Evolutionary conservation across 2,329 filamentous ascomycete genomes (phyloP).

Genomic region (Diplodia mutila): DNA sequence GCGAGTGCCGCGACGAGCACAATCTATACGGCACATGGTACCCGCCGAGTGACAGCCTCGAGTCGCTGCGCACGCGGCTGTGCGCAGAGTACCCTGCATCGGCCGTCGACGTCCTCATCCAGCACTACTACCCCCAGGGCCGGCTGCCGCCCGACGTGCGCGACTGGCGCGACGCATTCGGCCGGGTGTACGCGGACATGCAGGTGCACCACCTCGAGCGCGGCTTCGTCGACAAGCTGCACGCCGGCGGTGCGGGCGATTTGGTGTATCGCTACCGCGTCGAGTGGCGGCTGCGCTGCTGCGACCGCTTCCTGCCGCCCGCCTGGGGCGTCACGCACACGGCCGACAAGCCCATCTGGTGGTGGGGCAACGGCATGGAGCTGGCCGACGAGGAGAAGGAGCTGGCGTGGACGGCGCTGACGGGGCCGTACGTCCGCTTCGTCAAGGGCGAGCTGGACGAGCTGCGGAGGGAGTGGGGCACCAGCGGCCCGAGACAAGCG

Average conservation of each 20-base stretch:
- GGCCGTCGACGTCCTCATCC: conserved; percentile 50
- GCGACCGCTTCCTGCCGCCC: conserved; percentile 47
- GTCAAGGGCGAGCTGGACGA: conserved; percentile 44
- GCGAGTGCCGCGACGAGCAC: conserved; percentile 60
- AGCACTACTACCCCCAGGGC: conserved; percentile 44
- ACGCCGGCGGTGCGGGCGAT: conserved; percentile 44
- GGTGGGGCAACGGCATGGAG: conserved; percentile 52
- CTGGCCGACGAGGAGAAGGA: conserved; percentile 51
- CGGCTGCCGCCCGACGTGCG: conserved; percentile 45
- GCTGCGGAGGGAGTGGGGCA: conserved; percentile 41
- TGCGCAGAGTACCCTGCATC: conserved; percentile 56
- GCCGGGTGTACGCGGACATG: conserved; percentile 59
- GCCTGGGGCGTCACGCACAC: conserved; percentile 60
- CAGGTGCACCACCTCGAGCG: conserved; percentile 59
- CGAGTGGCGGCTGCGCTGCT: conserved; percentile 56
- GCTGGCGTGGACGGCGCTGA: conserved; percentile 43
- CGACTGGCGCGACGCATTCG: conserved; percentile 58
- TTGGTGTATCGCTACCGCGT: conserved; percentile 57
- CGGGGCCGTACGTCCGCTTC: conserved; percentile 46
- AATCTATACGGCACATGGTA: conserved; percentile 56
- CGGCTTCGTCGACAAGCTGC: conserved; percentile 54
- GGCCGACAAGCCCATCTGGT: conserved; percentile 60
- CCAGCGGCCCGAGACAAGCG: conserved; percentile 42
- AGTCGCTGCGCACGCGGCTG: conserved; percentile 51
- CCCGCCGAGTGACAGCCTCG: conserved; percentile 49